Conservation (phyloP, 2,329 filamentous ascomycete species). For the Nannizziopsis barbatae region DNA sequence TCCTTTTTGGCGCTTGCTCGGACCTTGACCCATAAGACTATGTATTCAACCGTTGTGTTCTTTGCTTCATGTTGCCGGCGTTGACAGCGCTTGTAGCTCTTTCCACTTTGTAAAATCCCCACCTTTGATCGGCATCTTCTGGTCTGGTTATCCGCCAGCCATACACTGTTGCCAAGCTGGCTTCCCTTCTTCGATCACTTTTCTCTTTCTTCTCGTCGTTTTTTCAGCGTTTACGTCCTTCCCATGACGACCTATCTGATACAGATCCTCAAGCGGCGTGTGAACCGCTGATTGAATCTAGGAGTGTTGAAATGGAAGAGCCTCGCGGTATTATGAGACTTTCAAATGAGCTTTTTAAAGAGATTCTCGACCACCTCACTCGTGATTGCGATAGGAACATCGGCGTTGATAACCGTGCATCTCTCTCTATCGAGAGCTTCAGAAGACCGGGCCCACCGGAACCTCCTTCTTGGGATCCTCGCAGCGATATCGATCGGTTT, state of each 20-base stretch:
- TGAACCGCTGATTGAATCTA: constrained; percentile 9
- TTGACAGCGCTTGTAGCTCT: background rate
- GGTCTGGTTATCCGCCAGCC: background rate
- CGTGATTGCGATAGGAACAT: constrained; percentile 42
- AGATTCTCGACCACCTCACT: constrained; percentile 43
- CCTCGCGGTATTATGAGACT: constrained; percentile 17
- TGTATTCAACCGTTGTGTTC: background rate
- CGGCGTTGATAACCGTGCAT: constrained; percentile 41
- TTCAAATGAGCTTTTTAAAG: constrained; percentile 41
- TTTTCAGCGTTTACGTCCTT: constrained; percentile 5
- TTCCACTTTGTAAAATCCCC: background rate
- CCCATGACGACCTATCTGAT: constrained; percentile 12
- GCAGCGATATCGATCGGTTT: constrained; percentile 25
- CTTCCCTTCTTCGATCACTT: constrained; percentile 8
- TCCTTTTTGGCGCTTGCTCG: background rate
- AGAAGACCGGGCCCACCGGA: constrained; percentile 31
- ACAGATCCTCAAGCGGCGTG: constrained; percentile 9
- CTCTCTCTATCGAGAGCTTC: constrained; percentile 47
- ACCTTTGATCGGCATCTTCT: constrained; percentile 1
- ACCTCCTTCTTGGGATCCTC: constrained; percentile 14
- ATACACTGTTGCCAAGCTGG: constrained; percentile 7
- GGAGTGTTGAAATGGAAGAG: constrained; percentile 16
- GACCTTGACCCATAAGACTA: background rate
- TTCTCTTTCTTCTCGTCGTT: constrained; percentile 10
- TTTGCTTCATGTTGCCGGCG: background rate